Percentiles rank a stretch among this genome's conserved stretches.
phyloP scores from a whole-genome alignment of 805 yeast species.

The Maudiozyma serrabonitensis region DNA sequence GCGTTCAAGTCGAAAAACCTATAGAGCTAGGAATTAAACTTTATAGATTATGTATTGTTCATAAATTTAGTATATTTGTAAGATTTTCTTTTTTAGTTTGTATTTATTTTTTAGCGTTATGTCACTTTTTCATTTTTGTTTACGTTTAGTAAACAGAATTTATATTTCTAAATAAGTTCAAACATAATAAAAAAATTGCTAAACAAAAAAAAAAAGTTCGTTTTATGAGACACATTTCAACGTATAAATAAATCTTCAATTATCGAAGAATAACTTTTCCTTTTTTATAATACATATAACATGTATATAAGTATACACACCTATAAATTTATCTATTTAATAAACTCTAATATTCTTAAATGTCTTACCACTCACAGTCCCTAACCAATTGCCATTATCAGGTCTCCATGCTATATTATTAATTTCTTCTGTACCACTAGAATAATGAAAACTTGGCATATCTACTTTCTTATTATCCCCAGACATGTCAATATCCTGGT shows the following conservation, averaged over 20 bases:
- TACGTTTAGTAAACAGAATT: neutral
- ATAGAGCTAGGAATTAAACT: neutral
- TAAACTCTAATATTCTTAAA: slow-evolving; percentile 28
- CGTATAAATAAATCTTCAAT: no score
- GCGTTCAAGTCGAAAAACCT: neutral
- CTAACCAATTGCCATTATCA: slow-evolving; percentile 65
- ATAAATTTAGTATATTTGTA: neutral
- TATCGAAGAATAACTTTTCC: no score
- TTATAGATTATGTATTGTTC: neutral
- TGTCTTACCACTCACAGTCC: slow-evolving; percentile 35
- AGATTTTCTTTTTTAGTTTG: neutral
- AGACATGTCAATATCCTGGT: slow-evolving; percentile 4
- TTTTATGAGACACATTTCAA: no score
- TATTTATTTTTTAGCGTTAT: neutral
- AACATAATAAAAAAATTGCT: neutral
- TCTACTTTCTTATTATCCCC: slow-evolving; percentile 9
- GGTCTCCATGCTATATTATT: slow-evolving; percentile 70
- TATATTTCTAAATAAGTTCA: neutral
- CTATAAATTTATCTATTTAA: neutral
- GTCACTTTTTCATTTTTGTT: neutral
- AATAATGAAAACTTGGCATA: slow-evolving; percentile 38
- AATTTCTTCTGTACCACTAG: slow-evolving; percentile 55
- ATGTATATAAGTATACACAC: neutral
- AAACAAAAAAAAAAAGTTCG: neutral
- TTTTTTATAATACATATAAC: no score